phyloP scores from a whole-genome alignment of 139 green algal genomes.

The Chlorella sp. region DNA sequence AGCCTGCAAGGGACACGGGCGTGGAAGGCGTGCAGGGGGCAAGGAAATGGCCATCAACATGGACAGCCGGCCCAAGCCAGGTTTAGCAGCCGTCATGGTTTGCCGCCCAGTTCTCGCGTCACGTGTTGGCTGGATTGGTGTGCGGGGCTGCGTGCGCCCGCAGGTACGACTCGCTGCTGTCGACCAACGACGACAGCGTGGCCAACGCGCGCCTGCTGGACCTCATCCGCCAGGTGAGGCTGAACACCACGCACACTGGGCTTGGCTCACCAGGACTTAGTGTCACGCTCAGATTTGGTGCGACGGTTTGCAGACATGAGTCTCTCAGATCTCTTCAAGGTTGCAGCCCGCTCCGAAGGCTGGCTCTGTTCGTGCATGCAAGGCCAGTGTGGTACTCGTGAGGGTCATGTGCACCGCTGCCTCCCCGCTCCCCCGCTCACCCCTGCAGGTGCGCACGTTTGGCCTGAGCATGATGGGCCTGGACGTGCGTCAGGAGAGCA shows the following conservation, averaged over 20 bases:
- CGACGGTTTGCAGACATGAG: too few species aligned
- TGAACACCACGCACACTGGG: too few species aligned
- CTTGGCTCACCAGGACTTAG: too few species aligned
- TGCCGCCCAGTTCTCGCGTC: slow-evolving; percentile 32
- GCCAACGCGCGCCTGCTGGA: slow-evolving; percentile 87
- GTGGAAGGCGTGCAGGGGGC: slow-evolving; percentile 36
- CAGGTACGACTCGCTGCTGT: slow-evolving; percentile 1
- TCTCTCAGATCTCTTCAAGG: too few species aligned
- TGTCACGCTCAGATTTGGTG: too few species aligned
- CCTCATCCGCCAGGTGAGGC: slow-evolving; percentile 68
- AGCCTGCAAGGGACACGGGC: too few species aligned
- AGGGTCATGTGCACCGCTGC: too few species aligned
- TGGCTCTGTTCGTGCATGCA: too few species aligned
- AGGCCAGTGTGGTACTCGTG: too few species aligned
- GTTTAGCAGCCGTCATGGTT: background rate
- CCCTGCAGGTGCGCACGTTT: slow-evolving; percentile 62
- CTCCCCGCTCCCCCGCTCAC: too few species aligned
- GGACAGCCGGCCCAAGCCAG: background rate
- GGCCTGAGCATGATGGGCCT: slow-evolving; percentile 82
- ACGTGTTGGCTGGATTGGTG: background rate
- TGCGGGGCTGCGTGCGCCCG: background rate
- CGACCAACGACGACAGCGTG: slow-evolving; percentile 24
- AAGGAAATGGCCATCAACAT: background rate
- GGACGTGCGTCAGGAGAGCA: slow-evolving; percentile 82
- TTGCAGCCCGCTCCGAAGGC: too few species aligned